phyloP scores from a whole-genome alignment of 345 rosid species.

The Lepidium aucheri region DNA sequence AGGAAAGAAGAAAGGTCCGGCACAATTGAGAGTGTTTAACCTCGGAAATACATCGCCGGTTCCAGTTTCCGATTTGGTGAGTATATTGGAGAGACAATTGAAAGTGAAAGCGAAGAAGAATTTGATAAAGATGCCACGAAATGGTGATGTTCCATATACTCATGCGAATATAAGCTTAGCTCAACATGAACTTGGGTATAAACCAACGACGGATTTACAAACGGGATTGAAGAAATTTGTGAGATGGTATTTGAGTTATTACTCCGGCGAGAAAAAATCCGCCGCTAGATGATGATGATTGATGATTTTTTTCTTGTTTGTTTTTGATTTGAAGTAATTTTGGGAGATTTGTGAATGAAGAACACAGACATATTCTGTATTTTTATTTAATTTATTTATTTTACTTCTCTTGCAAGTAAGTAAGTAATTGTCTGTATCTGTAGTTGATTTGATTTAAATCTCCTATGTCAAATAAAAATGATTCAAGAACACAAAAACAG shows the following conservation, averaged over 20 bases:
- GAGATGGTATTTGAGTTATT: constrained; percentile 76
- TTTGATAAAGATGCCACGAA: constrained; percentile 71
- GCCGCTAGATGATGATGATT: constrained; percentile 26
- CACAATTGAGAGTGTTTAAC: constrained; percentile 80
- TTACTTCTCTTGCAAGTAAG: neutral
- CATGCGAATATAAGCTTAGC: constrained; percentile 93
- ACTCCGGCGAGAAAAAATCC: constrained; percentile 49
- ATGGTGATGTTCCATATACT: constrained; percentile 87
- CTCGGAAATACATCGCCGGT: constrained; percentile 94
- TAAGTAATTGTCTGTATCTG: neutral
- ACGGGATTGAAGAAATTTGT: constrained; percentile 88
- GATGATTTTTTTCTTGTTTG: constrained; percentile 13
- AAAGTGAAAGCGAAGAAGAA: constrained; percentile 84
- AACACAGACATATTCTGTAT: neutral
- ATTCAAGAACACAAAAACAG: neutral
- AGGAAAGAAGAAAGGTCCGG: constrained; percentile 83
- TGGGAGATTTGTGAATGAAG: neutral
- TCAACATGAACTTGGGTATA: constrained; percentile 68
- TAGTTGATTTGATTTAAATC: neutral
- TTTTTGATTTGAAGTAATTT: constrained; percentile 11
- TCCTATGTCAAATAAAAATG: neutral
- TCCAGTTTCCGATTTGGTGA: constrained; percentile 73
- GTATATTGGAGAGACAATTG: constrained; percentile 71
- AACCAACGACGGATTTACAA: constrained; percentile 81
- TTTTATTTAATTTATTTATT: neutral